These are phyloP conservation scores for Ocimum tenuiflorum DNA, from an alignment of 257 asterid species.

Conservation along the genomic window DNA sequence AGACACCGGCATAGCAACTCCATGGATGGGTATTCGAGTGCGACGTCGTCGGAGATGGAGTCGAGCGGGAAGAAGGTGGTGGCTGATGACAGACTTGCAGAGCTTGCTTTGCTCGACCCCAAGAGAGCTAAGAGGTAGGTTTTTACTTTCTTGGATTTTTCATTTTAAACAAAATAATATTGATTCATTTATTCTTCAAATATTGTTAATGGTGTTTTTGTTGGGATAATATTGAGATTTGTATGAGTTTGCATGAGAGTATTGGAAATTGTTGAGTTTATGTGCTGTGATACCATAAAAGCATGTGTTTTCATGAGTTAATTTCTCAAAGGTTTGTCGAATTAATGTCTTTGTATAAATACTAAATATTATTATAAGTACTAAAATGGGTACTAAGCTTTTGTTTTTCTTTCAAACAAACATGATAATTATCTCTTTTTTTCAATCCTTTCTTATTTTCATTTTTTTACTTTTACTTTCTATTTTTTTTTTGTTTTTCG, in stretches of 20 bases:
- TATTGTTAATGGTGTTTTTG: not conserved
- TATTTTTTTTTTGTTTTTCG: too few species aligned
- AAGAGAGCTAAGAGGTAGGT: conserved; percentile 88
- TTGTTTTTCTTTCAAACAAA: too few species aligned
- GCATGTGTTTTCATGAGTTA: too few species aligned
- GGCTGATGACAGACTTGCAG: conserved; percentile 58
- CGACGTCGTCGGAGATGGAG: conserved; percentile 60
- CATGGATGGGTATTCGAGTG: conserved; percentile 68
- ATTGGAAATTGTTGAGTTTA: not conserved
- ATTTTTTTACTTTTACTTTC: too few species aligned
- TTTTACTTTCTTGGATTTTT: not conserved
- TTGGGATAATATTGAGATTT: not conserved
- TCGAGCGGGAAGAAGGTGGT: conserved; percentile 44
- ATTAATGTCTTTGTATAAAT: too few species aligned
- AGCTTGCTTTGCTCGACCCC: conserved; percentile 76
- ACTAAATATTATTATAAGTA: too few species aligned
- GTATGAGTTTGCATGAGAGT: not conserved
- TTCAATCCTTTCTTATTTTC: too few species aligned
- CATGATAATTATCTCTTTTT: too few species aligned
- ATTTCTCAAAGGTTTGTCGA: too few species aligned
- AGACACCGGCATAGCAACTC: conserved; percentile 67
- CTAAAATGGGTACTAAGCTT: too few species aligned
- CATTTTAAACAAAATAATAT: not conserved
- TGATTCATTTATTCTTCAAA: not conserved
- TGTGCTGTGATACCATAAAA: not conserved